Evolutionary conservation across 2,329 filamentous ascomycete species (phyloP).

Genomic region (Whalleya microplaca): DNA sequence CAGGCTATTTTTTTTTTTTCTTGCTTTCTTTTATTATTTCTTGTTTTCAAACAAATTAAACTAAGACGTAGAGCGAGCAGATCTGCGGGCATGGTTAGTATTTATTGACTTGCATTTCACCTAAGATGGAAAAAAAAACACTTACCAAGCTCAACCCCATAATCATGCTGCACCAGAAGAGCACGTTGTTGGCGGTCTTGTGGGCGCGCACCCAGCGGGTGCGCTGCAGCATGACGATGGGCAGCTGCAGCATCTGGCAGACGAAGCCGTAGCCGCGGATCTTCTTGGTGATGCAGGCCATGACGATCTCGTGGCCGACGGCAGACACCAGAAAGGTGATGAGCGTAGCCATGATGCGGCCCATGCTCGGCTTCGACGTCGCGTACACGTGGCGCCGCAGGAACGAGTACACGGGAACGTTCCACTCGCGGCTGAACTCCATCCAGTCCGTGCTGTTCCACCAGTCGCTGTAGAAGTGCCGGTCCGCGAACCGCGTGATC

Average conservation of each 20-base stretch:
- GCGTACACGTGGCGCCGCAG: conserved; percentile 93
- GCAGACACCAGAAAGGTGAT: conserved; percentile 93
- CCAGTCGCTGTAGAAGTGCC: conserved; percentile 86
- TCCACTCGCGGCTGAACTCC: conserved; percentile 96
- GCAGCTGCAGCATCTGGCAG: conserved; percentile 95
- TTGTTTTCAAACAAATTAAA: conserved; percentile 39
- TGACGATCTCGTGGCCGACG: conserved; percentile 89
- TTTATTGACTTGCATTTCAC: not conserved
- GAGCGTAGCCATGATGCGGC: conserved; percentile 75
- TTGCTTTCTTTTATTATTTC: not conserved
- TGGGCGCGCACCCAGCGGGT: conserved; percentile 75
- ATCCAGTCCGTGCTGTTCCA: conserved; percentile 87
- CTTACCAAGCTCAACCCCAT: conserved; percentile 78
- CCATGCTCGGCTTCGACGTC: conserved; percentile 76
- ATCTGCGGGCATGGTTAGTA: conserved; percentile 45
- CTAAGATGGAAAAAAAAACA: not conserved
- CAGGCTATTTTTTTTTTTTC: not conserved
- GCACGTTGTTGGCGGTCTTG: conserved; percentile 82
- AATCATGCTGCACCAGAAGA: conserved; percentile 93
- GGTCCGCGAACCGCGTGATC: conserved; percentile 89
- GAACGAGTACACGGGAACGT: conserved; percentile 96
- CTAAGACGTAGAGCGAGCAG: conserved; percentile 63
- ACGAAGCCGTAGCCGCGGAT: conserved; percentile 91
- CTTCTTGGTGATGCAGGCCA: conserved; percentile 98
- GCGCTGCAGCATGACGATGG: conserved; percentile 89